phyloP scores from a whole-genome alignment of 352 stramenopile genomes.

The Phytophthora palmivora region DNA sequence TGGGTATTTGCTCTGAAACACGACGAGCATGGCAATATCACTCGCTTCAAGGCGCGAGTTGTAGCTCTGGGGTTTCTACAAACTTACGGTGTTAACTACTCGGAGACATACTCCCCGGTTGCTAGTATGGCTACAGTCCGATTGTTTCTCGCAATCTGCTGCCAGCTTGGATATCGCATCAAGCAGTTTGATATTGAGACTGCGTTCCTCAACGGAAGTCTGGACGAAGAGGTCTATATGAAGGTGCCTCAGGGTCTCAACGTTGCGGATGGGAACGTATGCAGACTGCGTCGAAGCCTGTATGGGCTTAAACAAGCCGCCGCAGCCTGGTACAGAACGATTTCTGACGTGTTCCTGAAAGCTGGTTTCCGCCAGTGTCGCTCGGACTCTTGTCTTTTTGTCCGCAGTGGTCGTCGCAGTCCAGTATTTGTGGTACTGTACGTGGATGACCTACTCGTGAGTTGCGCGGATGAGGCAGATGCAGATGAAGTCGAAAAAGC shows the following conservation, averaged over 20 bases:
- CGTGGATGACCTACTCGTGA: slow-evolving; percentile 17
- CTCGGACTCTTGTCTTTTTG: slow-evolving; percentile 17
- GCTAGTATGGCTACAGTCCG: slow-evolving; percentile 28
- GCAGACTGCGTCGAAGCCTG: slow-evolving; percentile 29
- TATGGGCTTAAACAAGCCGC: slow-evolving; percentile 47
- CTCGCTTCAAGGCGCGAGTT: slow-evolving; percentile 36
- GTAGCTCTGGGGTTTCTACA: slow-evolving; percentile 33
- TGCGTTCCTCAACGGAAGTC: slow-evolving; percentile 41
- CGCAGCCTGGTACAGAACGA: slow-evolving; percentile 39
- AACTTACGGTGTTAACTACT: slow-evolving; percentile 29
- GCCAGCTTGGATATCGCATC: slow-evolving; percentile 16
- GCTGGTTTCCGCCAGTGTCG: slow-evolving; percentile 7
- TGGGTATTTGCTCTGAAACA: slow-evolving; percentile 36
- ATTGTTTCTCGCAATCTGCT: slow-evolving; percentile 32
- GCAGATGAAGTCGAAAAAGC: not conserved
- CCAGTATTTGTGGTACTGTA: slow-evolving; percentile 19
- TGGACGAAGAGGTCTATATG: slow-evolving; percentile 44
- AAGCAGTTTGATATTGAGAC: slow-evolving; percentile 40
- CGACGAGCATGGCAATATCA: slow-evolving; percentile 26
- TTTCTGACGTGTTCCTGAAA: slow-evolving; percentile 15
- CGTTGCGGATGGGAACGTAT: slow-evolving; percentile 19
- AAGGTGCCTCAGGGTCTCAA: slow-evolving; percentile 17
- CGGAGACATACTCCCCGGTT: slow-evolving; percentile 37
- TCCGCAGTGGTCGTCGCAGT: not conserved
- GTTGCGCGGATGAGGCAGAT: slow-evolving; percentile 5